phyloP scores from a whole-genome alignment of 805 yeast species.

The Yamadazyma laniorum region DNA sequence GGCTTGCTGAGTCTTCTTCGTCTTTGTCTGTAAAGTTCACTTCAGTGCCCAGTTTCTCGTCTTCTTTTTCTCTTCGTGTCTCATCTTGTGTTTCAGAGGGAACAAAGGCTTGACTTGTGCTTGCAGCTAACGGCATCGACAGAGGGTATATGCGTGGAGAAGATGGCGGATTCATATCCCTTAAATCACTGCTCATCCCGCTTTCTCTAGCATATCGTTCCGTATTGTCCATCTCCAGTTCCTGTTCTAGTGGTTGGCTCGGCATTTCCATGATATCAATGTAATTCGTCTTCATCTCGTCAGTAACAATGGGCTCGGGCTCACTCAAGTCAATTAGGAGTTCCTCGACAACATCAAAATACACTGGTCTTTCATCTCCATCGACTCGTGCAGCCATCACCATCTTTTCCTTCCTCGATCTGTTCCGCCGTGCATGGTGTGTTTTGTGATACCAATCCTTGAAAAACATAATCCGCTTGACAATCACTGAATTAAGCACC shows the following conservation, averaged over 20 bases:
- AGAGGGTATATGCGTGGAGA: slow-evolving; percentile 8
- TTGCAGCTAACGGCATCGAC: slow-evolving; percentile 7
- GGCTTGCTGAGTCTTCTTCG: neutral
- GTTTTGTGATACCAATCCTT: slow-evolving; percentile 34
- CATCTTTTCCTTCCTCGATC: slow-evolving; percentile 1
- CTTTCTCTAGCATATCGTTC: too few species aligned
- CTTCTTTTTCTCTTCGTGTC: neutral
- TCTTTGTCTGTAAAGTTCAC: too few species aligned
- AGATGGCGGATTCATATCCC: neutral
- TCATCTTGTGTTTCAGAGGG: too few species aligned
- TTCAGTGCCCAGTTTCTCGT: neutral
- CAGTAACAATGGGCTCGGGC: too few species aligned
- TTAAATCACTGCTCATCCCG: too few species aligned
- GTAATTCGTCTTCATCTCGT: neutral
- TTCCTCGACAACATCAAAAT: slow-evolving; percentile 1
- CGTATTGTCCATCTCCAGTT: too few species aligned
- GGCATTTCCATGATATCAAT: neutral
- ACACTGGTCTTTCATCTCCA: neutral
- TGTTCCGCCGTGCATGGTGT: neutral
- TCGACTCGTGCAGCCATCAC: slow-evolving; percentile 7
- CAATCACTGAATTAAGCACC: slow-evolving; percentile 19
- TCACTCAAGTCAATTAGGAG: neutral
- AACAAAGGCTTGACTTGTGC: slow-evolving; percentile 6
- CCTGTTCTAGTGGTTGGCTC: neutral
- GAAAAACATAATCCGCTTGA: slow-evolving; percentile 29